Conservation (phyloP, 1,284 basidiomycete species). For the Phylloboletellus chloephorus region DNA sequence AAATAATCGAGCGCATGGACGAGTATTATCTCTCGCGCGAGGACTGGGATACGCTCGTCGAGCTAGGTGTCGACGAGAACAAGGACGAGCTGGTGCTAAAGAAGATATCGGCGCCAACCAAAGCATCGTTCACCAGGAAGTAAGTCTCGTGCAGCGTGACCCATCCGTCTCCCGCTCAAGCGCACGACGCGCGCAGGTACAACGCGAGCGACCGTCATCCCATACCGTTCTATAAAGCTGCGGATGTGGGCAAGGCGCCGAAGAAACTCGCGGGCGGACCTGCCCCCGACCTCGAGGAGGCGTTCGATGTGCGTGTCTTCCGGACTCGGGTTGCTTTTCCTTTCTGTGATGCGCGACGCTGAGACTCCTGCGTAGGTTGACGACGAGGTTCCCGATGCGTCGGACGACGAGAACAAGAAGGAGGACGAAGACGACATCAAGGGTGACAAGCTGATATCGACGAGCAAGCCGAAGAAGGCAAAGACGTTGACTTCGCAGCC, state of each 20-base stretch:
- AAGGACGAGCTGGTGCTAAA: conserved; percentile 74
- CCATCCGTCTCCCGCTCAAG: conserved; percentile 3
- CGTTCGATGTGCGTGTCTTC: conserved; percentile 49
- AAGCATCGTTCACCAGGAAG: conserved; percentile 84
- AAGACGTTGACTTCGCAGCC: conserved; percentile 11
- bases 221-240: conserved; percentile 84
- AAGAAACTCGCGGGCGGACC: conserved; percentile 73
- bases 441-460: conserved; percentile 47
- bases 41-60: conserved; percentile 94
- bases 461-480: conserved; percentile 35
- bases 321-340: neutral
- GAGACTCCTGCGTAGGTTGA: conserved; percentile 36
- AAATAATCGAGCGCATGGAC: conserved; percentile 87
- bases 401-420: conserved; percentile 46
- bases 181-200: conserved; percentile 51
- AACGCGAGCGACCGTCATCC: conserved; percentile 87
- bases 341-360: neutral
- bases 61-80: conserved; percentile 83
- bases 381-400: conserved; percentile 44
- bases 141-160: conserved; percentile 28
- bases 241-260: conserved; percentile 69
- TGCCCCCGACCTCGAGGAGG: conserved; percentile 86
- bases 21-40: conserved; percentile 91
- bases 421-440: conserved; percentile 37
- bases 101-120: conserved; percentile 78